Evolutionary conservation across 345 rosid genomes (phyloP), one percentile per base, ranked within the genome.

Genomic region (Hirschfeldia incana): DNA sequence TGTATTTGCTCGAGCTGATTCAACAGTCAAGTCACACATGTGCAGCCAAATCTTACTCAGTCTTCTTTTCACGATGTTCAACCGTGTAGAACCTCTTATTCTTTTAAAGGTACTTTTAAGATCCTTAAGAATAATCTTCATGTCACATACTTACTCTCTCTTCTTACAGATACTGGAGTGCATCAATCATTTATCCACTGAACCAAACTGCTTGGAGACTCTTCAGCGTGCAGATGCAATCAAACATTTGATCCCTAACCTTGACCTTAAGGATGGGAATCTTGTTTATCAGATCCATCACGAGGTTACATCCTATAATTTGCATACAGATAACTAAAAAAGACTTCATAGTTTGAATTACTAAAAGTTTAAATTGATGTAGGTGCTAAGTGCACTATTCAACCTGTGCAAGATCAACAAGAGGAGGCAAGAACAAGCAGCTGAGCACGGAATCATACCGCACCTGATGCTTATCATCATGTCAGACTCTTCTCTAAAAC

Each of bases 361-460:
- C 8, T 39, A 17, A 69, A 37, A 32, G 46, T 74, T 69, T 6
- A 46, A 49, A 29, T 46, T 73, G 70, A 59, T 85, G 86, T 75
- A 96, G 99, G 99, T 96, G 49, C 99, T 96, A 80, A 84, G 88
- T 87, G 91, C 99, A 4, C 86, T 96, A 36, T 92, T 96, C 89
- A 96, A 93, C 79, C 89, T 96, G 74, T 96, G 98, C 92, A 96
- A 96, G 88, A 96, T 96, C 85, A 96, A 96, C 85, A 93, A 93
- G 87, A 89, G 97, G 89, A 89, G 98, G 74, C 99, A 96, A 85
- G 99, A 96, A 81, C 98, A 93, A 85, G 99, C 99, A 6, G 98
- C 99, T 59, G 99, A 96, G 85, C 88, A 93, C 77, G 99, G 99
- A 88, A 96, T 96, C 67, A 90, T 96, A 83, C 98, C 99, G 17